Conservation (phyloP, 2,329 filamentous ascomycete species). For the Colletotrichum sp. region DNA sequence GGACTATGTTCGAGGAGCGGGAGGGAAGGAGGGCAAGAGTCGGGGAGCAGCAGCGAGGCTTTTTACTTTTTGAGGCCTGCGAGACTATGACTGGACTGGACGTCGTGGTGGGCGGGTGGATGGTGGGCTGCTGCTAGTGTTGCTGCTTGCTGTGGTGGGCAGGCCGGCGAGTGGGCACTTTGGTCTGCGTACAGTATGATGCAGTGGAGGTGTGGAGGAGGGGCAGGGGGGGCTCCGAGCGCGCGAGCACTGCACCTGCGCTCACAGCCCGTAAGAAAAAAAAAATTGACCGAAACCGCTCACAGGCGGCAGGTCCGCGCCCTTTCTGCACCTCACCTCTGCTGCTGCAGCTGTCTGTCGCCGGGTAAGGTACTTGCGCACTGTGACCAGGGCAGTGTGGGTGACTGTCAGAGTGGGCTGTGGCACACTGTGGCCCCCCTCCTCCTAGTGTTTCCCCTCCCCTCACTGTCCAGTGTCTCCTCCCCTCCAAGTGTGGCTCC, state of each 20-base stretch:
- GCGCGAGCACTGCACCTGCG: background rate
- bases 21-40: background rate
- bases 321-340: background rate
- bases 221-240: conserved; percentile 17
- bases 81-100: conserved; percentile 3
- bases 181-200: conserved; percentile 8
- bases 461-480: background rate
- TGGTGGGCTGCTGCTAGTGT: background rate
- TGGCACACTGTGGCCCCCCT: background rate
- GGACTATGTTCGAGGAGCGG: background rate
- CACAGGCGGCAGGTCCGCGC: background rate
- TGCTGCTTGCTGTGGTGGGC: background rate
- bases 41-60: background rate
- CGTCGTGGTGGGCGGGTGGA: background rate
- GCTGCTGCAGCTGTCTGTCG: background rate
- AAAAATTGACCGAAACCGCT: conserved; percentile 10
- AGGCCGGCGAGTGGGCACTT: background rate
- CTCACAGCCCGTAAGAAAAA: background rate
- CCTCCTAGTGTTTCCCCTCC: background rate
- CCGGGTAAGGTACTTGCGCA: background rate
- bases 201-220: conserved; percentile 24
- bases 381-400: background rate
- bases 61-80: conserved; percentile 23
- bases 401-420: background rate
- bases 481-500: background rate